Evolutionary conservation across 1,139 yeast species (phyloP), one percentile per base, ranked within the genome.

Genomic region (Suhomyces taliae): DNA sequence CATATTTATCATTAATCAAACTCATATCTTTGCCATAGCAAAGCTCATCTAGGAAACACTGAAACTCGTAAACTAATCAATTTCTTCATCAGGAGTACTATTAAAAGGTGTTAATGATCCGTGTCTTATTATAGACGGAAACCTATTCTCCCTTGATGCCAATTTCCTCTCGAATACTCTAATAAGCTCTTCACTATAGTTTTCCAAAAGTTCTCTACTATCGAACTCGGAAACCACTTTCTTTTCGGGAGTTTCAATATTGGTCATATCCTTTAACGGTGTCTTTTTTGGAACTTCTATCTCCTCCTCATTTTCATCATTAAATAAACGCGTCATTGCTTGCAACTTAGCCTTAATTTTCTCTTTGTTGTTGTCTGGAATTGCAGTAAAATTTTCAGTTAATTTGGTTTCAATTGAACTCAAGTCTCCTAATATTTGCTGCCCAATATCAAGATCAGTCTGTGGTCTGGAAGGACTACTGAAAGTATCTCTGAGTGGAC

Each of bases 161-260:
- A 56, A 15, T 49, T 67, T 68, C 36, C 48, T 41, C 41, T 61
- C 60, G 31, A 69, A 49, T 34, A 69, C 36, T 29, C 56, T 54
- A 1, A 72, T 45, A 41, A 72, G 58, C 51, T 58, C 56, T 8
- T 69, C 65, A 50, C 77, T 70, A 49, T 70, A 72, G 12, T 49
- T 58, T 47, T 70, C 70, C 39, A 71, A 56, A 7, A 69, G 14
- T 29, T 52, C 47, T 12, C 46, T 48, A 9, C 29, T 31, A 11
- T 39, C 42, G 5, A 29, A n/a, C 24, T 37, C 34, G 1, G 32
- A 1, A 29, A 19, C 24, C 24, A 19, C 24, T 19, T 19, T 19
- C 24, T 29, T 9, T 29, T 29, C n/a, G 7, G 32, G 9, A 29
- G 32, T 6, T 29, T 29, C 32, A 29, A 11, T 29, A 9, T 29